phyloP scores from a whole-genome alignment of 169 alveolate species.

The Theileria equi region DNA sequence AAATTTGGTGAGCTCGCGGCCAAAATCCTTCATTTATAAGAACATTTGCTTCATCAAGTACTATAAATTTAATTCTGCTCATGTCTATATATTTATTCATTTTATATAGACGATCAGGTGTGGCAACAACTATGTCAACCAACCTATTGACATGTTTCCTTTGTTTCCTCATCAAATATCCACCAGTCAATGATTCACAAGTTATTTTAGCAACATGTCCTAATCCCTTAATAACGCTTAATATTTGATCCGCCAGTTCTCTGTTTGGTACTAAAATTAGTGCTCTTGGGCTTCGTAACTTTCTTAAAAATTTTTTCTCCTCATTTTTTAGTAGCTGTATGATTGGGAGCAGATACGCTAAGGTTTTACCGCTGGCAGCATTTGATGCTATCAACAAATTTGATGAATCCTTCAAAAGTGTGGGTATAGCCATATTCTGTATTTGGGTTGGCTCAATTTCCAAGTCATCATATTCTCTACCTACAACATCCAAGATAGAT shows the following conservation, averaged over 20 bases:
- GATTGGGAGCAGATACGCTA: conserved; percentile 49
- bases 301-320: conserved; percentile 18
- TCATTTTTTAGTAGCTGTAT: conserved; percentile 48
- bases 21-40: conserved; percentile 55
- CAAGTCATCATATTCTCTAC: conserved; percentile 1
- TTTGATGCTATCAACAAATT: conserved; percentile 31
- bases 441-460: conserved; percentile 39
- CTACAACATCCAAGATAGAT: not conserved
- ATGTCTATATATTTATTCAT: conserved; percentile 27
- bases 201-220: conserved; percentile 42
- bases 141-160: conserved; percentile 40
- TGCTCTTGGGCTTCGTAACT: conserved; percentile 46
- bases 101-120: conserved; percentile 35
- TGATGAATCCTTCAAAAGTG: conserved; percentile 1
- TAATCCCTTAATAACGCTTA: conserved; percentile 36
- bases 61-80: conserved; percentile 24
- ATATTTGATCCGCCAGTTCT: conserved; percentile 45
- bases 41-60: conserved; percentile 56
- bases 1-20: conserved; percentile 19
- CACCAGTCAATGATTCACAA: conserved; percentile 35
- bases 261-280: conserved; percentile 40
- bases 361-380: conserved; percentile 59
- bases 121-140: conserved; percentile 61
- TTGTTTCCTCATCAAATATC: conserved; percentile 12
- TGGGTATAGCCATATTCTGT: conserved; percentile 41